Percentiles rank a stretch among this genome's conserved stretches.
These are phyloP conservation scores for Sporothrix protearum DNA, from an alignment of 2,329 filamentous ascomycete species.

Conservation along the genomic window DNA sequence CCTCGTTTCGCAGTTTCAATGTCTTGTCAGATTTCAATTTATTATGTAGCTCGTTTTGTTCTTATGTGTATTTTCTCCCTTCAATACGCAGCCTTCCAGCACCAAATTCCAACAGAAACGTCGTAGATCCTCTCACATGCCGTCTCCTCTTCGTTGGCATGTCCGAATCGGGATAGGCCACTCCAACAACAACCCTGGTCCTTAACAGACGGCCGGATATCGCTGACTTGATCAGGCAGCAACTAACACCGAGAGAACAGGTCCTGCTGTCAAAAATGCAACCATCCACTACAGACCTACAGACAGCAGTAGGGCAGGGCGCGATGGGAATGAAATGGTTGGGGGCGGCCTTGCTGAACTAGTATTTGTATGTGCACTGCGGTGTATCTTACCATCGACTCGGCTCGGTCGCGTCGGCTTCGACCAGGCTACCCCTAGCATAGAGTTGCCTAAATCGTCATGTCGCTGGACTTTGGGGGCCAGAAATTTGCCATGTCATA, in stretches of 20 bases:
- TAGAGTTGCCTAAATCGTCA: neutral
- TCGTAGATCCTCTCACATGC: neutral
- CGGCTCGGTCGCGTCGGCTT: neutral
- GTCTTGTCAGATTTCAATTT: neutral
- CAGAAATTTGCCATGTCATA: constrained; percentile 2
- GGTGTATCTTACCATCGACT: neutral
- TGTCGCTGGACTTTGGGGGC: neutral
- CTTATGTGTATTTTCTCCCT: neutral
- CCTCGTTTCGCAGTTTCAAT: neutral
- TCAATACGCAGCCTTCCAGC: too few species aligned
- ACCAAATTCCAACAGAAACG: constrained; percentile 1
- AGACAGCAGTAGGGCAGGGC: neutral
- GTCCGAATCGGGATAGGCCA: constrained; percentile 11
- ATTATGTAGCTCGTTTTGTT: neutral
- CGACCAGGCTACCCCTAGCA: neutral
- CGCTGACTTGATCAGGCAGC: constrained; percentile 13
- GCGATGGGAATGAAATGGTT: neutral
- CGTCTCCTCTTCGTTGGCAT: constrained; percentile 9
- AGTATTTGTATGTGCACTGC: neutral
- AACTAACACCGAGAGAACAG: neutral
- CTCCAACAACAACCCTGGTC: neutral
- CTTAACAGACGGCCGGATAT: neutral
- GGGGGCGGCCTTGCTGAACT: neutral
- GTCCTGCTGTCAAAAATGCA: constrained; percentile 13
- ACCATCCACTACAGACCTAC: neutral